These are phyloP conservation scores for Metarhizium rileyi DNA, from an alignment of 2,329 filamentous ascomycete species.

Conservation along the genomic window DNA sequence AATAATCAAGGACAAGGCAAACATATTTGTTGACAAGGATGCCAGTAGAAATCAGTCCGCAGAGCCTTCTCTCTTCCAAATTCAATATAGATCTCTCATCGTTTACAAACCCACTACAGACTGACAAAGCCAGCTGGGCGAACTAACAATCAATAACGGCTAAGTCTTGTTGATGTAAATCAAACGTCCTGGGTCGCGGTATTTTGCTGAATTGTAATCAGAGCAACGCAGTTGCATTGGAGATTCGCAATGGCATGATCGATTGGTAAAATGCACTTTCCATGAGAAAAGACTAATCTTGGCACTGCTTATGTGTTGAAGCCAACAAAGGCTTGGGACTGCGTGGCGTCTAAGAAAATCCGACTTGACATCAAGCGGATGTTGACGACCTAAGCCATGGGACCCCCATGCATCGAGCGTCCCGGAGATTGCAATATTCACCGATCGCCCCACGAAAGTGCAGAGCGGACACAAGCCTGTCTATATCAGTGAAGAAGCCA, in stretches of 20 bases:
- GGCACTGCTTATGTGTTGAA: neutral
- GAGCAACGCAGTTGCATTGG: too few relatives aligned
- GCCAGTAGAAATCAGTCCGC: too few relatives aligned
- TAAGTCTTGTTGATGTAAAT: neutral
- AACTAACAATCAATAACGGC: neutral
- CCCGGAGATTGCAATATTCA: neutral
- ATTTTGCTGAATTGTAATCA: too few relatives aligned
- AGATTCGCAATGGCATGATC: too few relatives aligned
- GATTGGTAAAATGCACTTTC: neutral
- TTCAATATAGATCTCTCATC: too few relatives aligned
- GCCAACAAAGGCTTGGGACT: neutral
- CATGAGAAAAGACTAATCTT: neutral
- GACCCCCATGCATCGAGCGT: neutral
- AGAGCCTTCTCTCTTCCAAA: too few relatives aligned
- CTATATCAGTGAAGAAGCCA: neutral
- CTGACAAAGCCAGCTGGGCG: neutral
- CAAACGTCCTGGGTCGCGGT: neutral
- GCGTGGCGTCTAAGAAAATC: neutral
- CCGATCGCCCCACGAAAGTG: neutral
- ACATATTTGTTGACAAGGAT: too few relatives aligned
- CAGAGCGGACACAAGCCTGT: neutral
- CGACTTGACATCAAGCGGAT: neutral
- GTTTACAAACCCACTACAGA: neutral
- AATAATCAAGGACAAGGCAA: too few relatives aligned
- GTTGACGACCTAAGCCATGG: neutral